Evolutionary conservation across 1,284 basidiomycete species (phyloP).

Genomic region (Sanguinoderma infundibulare): DNA sequence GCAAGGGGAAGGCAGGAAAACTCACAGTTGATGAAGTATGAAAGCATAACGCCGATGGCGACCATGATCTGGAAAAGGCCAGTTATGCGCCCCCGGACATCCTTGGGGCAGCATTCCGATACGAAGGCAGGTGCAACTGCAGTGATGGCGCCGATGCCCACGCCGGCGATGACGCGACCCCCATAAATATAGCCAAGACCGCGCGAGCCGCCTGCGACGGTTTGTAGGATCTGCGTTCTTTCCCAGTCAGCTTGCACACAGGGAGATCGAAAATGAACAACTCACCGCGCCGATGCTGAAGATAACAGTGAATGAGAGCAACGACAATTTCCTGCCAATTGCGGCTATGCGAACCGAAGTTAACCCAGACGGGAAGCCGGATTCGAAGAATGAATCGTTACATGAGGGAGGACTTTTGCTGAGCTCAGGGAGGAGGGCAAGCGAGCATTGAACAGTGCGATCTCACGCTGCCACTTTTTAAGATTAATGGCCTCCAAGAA

Average conservation of each 20-base stretch:
- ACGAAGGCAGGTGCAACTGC: conserved; percentile 78
- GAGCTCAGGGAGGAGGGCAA: background rate
- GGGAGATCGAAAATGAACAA: conserved; percentile 28
- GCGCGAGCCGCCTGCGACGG: conserved; percentile 57
- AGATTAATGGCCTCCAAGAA: no score
- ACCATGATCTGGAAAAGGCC: conserved; percentile 87
- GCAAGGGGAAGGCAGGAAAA: background rate
- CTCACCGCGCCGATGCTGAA: conserved; percentile 72
- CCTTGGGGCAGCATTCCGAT: conserved; percentile 79
- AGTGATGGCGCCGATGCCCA: conserved; percentile 73
- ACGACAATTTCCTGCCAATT: conserved; percentile 59
- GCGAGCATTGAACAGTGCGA: background rate
- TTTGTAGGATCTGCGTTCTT: conserved; percentile 61
- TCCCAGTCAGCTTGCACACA: conserved; percentile 62
- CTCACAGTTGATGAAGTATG: conserved; percentile 78
- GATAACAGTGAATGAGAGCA: conserved; percentile 61
- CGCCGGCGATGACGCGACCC: conserved; percentile 73
- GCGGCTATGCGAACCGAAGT: conserved; percentile 39
- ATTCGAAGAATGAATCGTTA: background rate
- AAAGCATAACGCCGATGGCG: conserved; percentile 75
- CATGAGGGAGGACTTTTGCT: no score
- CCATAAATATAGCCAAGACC: conserved; percentile 72
- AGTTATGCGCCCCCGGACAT: conserved; percentile 73
- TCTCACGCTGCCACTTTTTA: background rate
- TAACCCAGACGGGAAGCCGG: background rate